Evolutionary conservation across 108 stramenopile species (phyloP), one percentile per base, ranked within the genome.

Genomic region (Pseudonitzschia pungens): DNA sequence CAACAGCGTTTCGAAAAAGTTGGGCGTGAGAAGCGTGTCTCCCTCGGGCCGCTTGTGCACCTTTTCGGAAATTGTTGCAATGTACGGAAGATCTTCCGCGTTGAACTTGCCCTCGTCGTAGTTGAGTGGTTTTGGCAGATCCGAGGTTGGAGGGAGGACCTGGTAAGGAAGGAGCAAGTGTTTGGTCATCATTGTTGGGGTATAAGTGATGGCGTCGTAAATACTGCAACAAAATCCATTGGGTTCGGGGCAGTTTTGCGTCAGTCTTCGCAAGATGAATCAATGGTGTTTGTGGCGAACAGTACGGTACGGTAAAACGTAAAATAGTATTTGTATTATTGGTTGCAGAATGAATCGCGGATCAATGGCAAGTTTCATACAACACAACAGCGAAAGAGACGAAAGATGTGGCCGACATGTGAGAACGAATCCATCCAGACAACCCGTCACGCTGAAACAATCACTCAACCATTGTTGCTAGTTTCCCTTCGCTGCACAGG

Each of bases 161-260:
- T 88, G 90, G 67, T 85, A 83, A 7, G 92, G 92, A 24, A 88
- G 45, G 20, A 93, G 51, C 22, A 90, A 72, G 48, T 87, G 81
- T 41, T 74, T 77, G 48, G 82, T 85, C 77, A 90, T 77, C 52
- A 90, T 69, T 24, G 88, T 75, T 22, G 66, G 71, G 24, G 36
- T 64, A 50, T 68, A 62, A 29, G 57, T 60, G 12, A 64, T 77
- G 8, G 83, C 73, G 69, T 90, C 89, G 54, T 78, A 60, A 51
- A 93, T 81, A 68, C 81, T 83, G 67, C 92, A 93, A 72, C 90
- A 93, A 62, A 84, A 93, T 48, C 89, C 87, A 58, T 70, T 77
- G 31, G 72, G 69, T 52, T 78, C 77, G 16, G 87, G 84, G 53
- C 84, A 87, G 44, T 74, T 78, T 68, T 72, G 77, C 9, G 69